Conservation (phyloP, 257 asterid genomes). For the Nicotiana tabacum region DNA sequence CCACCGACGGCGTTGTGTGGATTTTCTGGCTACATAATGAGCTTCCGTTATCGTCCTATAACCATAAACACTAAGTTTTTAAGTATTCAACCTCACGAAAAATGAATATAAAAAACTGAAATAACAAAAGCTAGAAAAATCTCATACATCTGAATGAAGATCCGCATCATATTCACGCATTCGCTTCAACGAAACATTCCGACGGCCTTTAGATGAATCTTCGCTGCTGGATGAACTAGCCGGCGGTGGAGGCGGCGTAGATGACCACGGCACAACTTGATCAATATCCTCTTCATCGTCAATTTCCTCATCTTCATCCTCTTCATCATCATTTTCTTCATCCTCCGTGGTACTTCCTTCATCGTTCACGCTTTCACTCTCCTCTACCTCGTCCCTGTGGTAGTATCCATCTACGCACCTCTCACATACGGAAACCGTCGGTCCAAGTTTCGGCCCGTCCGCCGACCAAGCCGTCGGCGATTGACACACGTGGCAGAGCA, state of each 20-base stretch:
- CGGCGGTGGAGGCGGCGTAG: constrained; percentile 41
- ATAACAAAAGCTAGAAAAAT: neutral
- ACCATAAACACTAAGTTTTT: neutral
- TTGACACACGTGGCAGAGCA: constrained; percentile 64
- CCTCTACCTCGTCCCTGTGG: constrained; percentile 6
- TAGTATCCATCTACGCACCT: constrained; percentile 32
- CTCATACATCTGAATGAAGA: constrained; percentile 27
- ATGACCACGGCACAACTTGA: constrained; percentile 52
- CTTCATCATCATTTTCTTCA: constrained; percentile 18
- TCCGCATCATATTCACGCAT: constrained; percentile 17
- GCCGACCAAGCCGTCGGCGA: constrained; percentile 67
- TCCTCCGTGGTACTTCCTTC: neutral
- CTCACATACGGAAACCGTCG: constrained; percentile 47
- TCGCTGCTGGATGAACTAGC: constrained; percentile 33
- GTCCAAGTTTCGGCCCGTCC: constrained; percentile 47
- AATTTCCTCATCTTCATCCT: neutral
- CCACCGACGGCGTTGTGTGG: constrained; percentile 5
- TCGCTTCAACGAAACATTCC: constrained; percentile 31
- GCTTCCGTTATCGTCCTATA: constrained; percentile 26
- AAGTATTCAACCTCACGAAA: neutral
- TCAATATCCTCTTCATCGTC: constrained; percentile 27
- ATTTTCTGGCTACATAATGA: constrained; percentile 3
- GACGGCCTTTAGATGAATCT: constrained; percentile 17
- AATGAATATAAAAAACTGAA: neutral
- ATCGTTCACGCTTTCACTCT: constrained; percentile 14